A percentile compares a stretch with the other conserved stretches of the same genome.
Conservation (phyloP, 345 rosid genomes). For the Salix koriyanagi region DNA sequence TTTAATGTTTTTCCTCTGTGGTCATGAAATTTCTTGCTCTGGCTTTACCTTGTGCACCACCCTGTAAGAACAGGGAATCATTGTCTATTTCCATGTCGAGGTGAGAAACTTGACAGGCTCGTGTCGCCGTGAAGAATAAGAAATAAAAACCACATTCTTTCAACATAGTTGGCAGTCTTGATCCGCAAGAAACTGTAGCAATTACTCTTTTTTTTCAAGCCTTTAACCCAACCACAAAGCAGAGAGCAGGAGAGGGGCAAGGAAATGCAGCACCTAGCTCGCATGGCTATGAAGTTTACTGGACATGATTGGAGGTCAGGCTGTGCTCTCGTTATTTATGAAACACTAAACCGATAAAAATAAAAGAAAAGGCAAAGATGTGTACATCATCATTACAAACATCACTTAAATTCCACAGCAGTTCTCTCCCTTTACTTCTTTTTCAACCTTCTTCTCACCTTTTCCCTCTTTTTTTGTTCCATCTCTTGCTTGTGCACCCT, state of each 20-base stretch:
- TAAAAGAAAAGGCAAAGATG: slow-evolving; percentile 5
- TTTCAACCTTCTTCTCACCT: slow-evolving; percentile 25
- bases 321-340: background rate
- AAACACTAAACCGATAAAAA: background rate
- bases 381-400: slow-evolving; percentile 38
- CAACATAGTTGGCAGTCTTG: background rate
- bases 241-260: background rate
- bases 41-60: background rate
- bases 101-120: slow-evolving; percentile 11
- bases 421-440: slow-evolving; percentile 22
- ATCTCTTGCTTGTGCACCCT: background rate
- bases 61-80: slow-evolving; percentile 7
- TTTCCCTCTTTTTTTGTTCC: slow-evolving; percentile 29
- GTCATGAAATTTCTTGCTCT: background rate
- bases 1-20: background rate
- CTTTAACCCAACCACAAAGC: background rate
- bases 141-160: background rate
- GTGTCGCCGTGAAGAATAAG: slow-evolving; percentile 7
- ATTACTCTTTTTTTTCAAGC: background rate
- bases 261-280: background rate
- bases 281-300: too few relatives aligned
- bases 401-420: slow-evolving; percentile 32
- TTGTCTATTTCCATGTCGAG: slow-evolving; percentile 7
- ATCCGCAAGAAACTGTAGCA: background rate
- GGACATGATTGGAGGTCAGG: background rate